Conservation (phyloP, 257 asterid species). For the Cinchona pubescens region DNA sequence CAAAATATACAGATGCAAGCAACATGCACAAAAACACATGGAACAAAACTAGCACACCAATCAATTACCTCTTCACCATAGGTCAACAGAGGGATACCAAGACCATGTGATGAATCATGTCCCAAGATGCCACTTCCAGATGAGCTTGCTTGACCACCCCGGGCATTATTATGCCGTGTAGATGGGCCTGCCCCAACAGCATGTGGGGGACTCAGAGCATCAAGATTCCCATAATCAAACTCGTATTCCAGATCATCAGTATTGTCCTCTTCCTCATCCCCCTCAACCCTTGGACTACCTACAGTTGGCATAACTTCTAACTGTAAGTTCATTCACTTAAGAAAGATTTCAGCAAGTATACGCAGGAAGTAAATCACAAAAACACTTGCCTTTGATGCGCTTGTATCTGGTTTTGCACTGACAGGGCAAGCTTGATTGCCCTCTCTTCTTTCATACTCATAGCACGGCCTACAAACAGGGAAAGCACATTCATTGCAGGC, state of each 20-base stretch:
- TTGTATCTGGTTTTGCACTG: conserved; percentile 93
- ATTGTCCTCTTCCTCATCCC: conserved; percentile 91
- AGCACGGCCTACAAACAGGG: conserved; percentile 83
- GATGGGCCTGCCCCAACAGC: conserved; percentile 26
- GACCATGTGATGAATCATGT: conserved; percentile 35
- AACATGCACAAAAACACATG: background rate
- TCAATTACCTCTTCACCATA: conserved; percentile 77
- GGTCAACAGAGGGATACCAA: conserved; percentile 66
- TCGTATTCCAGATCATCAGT: conserved; percentile 84
- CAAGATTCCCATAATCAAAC: conserved; percentile 50
- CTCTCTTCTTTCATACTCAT: conserved; percentile 86
- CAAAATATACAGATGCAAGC: background rate
- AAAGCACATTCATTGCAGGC: conserved; percentile 97
- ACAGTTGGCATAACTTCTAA: conserved; percentile 11
- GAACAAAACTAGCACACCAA: background rate
- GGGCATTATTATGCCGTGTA: conserved; percentile 6
- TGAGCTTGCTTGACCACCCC: conserved; percentile 37
- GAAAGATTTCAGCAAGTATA: background rate
- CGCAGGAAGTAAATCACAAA: background rate
- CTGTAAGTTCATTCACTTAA: background rate
- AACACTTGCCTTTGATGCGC: conserved; percentile 65
- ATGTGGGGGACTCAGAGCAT: conserved; percentile 29
- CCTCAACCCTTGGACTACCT: conserved; percentile 93
- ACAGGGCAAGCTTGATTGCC: conserved; percentile 83
- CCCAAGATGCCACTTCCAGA: conserved; percentile 37